phyloP scores from a whole-genome alignment of 352 stramenopile genomes.

The Elongisporangium senticosum region DNA sequence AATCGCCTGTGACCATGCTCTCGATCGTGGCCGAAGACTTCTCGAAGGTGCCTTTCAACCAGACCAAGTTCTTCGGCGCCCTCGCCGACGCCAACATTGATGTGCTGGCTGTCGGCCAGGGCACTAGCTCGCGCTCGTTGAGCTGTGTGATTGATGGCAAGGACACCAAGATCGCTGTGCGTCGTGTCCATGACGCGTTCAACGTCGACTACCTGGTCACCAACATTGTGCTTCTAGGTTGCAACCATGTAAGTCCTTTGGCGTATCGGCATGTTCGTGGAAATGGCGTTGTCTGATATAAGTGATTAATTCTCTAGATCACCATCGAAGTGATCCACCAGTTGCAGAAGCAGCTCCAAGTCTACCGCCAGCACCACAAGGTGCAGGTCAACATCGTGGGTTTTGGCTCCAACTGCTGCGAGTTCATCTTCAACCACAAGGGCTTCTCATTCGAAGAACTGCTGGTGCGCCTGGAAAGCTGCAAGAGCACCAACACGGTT shows the following conservation, averaged over 20 bases:
- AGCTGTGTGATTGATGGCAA: constrained; percentile 66
- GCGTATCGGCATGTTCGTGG: constrained; percentile 1
- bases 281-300: neutral
- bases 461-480: constrained; percentile 28
- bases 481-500: constrained; percentile 24
- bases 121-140: constrained; percentile 71
- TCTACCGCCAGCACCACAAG: constrained; percentile 69
- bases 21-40: constrained; percentile 77
- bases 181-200: constrained; percentile 74
- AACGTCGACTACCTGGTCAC: constrained; percentile 74
- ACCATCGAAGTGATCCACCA: constrained; percentile 55
- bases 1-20: constrained; percentile 79
- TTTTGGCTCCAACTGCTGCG: constrained; percentile 57
- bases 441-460: constrained; percentile 52
- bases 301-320: constrained; percentile 25
- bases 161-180: constrained; percentile 72
- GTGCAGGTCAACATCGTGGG: constrained; percentile 59
- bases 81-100: constrained; percentile 62
- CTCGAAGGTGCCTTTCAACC: constrained; percentile 61
- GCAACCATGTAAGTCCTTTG: constrained; percentile 35
- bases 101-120: constrained; percentile 68
- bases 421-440: constrained; percentile 49
- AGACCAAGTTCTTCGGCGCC: constrained; percentile 75
- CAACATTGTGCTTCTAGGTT: constrained; percentile 66
- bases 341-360: constrained; percentile 48